phyloP scores from a whole-genome alignment of 805 yeast genomes.

The Cyberlindnera amylophila region DNA sequence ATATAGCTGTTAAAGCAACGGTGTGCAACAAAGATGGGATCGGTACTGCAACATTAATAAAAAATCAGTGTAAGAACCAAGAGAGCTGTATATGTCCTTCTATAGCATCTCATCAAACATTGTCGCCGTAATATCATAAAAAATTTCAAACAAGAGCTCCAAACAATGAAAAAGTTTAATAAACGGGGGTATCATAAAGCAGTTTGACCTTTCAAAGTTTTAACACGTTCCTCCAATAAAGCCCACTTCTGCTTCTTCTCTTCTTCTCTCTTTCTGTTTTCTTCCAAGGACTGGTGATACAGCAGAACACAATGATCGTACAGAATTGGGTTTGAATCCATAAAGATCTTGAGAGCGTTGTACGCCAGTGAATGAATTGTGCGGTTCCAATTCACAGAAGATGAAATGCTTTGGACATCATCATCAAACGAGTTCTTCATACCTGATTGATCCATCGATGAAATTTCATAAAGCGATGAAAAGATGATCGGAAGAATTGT shows the following conservation, averaged over 20 bases:
- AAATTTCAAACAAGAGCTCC: too few relatives aligned
- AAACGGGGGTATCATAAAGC: conserved; percentile 3
- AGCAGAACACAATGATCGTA: conserved; percentile 91
- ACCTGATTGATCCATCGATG: conserved; percentile 33
- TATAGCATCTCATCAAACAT: not conserved
- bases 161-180: too few relatives aligned
- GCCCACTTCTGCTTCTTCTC: conserved; percentile 70
- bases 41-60: not conserved
- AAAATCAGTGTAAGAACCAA: not conserved
- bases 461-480: conserved; percentile 83
- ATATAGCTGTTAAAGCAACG: not conserved
- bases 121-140: not conserved
- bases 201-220: conserved; percentile 12
- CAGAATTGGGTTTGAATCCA: conserved; percentile 85
- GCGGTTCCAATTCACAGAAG: conserved; percentile 82
- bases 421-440: conserved; percentile 13
- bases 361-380: conserved; percentile 89
- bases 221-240: conserved; percentile 58
- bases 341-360: conserved; percentile 84
- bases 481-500: conserved; percentile 89
- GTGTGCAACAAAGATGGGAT: not conserved
- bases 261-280: conserved; percentile 59
- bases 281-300: conserved; percentile 76
- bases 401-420: conserved; percentile 15
- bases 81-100: too few relatives aligned